Evolutionary conservation across 2,329 filamentous ascomycete species (phyloP).

Genomic region (Zymoseptoria pseudotritici): DNA sequence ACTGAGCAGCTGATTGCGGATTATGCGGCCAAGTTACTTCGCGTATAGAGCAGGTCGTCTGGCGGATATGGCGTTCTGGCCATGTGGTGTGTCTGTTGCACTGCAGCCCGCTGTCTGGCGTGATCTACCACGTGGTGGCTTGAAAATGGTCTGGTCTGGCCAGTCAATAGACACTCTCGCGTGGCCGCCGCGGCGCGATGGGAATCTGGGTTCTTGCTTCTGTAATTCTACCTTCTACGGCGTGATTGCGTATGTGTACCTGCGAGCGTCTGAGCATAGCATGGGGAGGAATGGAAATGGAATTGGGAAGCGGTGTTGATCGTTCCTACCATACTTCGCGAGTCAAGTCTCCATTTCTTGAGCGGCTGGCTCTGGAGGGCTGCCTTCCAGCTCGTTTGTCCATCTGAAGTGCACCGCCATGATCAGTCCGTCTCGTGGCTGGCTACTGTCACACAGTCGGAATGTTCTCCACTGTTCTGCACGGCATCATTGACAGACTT

Average conservation of each 20-base stretch:
- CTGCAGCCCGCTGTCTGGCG: not conserved
- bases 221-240: slow-evolving; percentile 1
- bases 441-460: not conserved
- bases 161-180: not conserved
- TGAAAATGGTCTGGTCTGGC: slow-evolving; percentile 1
- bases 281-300: slow-evolving; percentile 12
- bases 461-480: not conserved
- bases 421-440: not conserved
- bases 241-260: slow-evolving; percentile 9
- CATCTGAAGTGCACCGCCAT: too few relatives aligned
- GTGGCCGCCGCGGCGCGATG: not conserved
- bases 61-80: not conserved
- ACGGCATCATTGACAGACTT: not conserved
- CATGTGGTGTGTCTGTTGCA: not conserved
- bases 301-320: slow-evolving; percentile 8
- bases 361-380: not conserved
- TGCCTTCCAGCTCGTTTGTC: too few relatives aligned
- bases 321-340: not conserved
- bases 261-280: slow-evolving; percentile 18
- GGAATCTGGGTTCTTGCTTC: not conserved
- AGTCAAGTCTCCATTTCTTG: not conserved
- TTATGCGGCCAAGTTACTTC: slow-evolving; percentile 82
- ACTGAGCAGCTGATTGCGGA: slow-evolving; percentile 79
- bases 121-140: slow-evolving; percentile 10
- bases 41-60: slow-evolving; percentile 45